These are phyloP conservation scores for Trichoderma endophyticum DNA, from an alignment of 2,329 filamentous ascomycete genomes.

Conservation along the genomic window DNA sequence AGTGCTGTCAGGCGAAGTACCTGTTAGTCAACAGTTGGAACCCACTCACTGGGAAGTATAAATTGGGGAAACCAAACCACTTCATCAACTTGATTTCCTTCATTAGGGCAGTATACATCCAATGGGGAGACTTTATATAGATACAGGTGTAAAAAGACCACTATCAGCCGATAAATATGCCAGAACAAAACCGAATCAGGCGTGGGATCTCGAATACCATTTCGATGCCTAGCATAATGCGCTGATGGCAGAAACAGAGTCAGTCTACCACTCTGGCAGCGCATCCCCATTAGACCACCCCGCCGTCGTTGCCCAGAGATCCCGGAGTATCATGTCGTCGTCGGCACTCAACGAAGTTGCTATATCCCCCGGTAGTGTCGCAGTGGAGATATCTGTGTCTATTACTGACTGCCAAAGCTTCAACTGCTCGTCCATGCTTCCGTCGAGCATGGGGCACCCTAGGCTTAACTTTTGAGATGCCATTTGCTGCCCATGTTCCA, in stretches of 20 bases:
- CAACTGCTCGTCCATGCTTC: constrained; percentile 33
- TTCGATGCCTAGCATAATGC: not conserved
- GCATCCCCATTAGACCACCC: constrained; percentile 36
- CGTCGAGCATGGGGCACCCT: constrained; percentile 52
- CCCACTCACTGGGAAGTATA: not conserved
- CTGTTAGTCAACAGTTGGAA: not conserved
- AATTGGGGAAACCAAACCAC: not conserved
- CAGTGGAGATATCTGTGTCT: constrained; percentile 36
- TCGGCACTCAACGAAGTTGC: not conserved
- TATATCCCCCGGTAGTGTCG: not conserved
- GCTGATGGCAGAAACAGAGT: not conserved
- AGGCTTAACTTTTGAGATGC: constrained; percentile 27
- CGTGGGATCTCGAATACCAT: not conserved
- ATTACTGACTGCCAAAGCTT: constrained; percentile 45
- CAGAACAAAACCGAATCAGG: not conserved
- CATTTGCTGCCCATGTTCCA: not conserved
- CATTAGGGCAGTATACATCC: not conserved
- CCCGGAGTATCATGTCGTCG: constrained; percentile 35
- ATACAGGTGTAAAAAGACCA: not conserved
- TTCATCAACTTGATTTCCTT: not conserved
- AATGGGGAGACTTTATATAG: not conserved
- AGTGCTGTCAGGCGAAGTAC: not conserved
- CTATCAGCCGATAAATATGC: not conserved
- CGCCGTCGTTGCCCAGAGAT: constrained; percentile 50
- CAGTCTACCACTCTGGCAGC: not conserved